Evolutionary conservation across 2,329 filamentous ascomycete genomes (phyloP).

Genomic region (Clarireedia hainanense): DNA sequence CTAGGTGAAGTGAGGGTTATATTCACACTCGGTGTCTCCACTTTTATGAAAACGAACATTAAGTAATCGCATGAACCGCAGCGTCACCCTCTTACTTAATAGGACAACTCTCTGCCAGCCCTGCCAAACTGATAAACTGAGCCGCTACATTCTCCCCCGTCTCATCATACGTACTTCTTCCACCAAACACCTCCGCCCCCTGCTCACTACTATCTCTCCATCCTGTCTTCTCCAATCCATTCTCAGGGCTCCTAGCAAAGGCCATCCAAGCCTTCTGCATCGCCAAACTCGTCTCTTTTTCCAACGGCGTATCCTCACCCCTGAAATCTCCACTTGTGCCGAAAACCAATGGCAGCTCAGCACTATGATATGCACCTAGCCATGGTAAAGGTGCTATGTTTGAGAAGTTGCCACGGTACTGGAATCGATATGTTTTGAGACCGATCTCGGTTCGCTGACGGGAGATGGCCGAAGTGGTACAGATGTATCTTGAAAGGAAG

Average conservation of each 20-base stretch:
- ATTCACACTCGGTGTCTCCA: too few relatives aligned
- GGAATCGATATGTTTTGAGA: neutral
- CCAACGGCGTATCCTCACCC: conserved; percentile 26
- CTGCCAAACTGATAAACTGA: neutral
- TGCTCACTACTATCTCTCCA: neutral
- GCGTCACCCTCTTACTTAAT: neutral
- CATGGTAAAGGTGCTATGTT: neutral
- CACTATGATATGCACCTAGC: neutral
- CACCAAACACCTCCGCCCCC: neutral
- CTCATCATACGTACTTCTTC: neutral
- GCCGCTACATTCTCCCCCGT: neutral
- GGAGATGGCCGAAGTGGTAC: neutral
- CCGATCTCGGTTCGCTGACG: too few relatives aligned
- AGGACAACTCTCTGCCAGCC: neutral
- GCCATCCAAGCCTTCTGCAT: conserved; percentile 24
- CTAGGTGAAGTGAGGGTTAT: too few relatives aligned
- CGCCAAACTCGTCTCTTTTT: conserved; percentile 20
- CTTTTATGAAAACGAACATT: too few relatives aligned
- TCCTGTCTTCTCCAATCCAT: conserved; percentile 15
- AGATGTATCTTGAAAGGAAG: neutral
- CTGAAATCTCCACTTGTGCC: conserved; percentile 28
- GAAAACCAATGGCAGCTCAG: conserved; percentile 21
- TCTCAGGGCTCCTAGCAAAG: conserved; percentile 13
- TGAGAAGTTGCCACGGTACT: neutral
- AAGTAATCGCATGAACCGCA: too few relatives aligned